Evolutionary conservation across 495 filamentous ascomycete species (phyloP), one percentile per base, ranked within the genome.

Genomic region (Annulohypoxylon bovei): DNA sequence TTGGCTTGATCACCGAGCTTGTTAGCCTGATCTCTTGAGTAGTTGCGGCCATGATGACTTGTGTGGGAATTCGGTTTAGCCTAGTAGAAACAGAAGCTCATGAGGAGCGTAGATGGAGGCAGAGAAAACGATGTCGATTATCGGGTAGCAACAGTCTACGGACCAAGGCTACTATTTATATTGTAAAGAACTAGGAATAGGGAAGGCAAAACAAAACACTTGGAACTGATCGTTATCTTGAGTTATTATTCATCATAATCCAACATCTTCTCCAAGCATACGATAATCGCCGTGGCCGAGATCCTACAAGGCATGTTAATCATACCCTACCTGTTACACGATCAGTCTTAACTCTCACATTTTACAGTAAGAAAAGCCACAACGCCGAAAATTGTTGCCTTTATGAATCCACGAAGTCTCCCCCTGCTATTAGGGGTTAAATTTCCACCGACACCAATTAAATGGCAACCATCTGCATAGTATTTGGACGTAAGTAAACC

Each of bases 1-100:
- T 7, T 7, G 40, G 22, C 42, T 40, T 32, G 37, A 1, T 12
- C 12, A 25, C 37, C 14, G 8, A 11, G 8, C 7, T 11, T 27
- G 20, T 8, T 44, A 1, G 6, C 4, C 25, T 23, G 4, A 42
- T 16, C 6, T 52, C 20, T 25, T 63, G 40, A 5, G 46, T 25
- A 28, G 25, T 18, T 53, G 16, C 25, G 5, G 66, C 33, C 66
- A 63, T 63, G 3, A 14, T 49, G 27, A 28, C 20, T 54, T 27
- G 4, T 20, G 2, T 33, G 12, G 25, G 2, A 4, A 16, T 16
- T 30, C 3, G 6, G 3, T 27, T 1, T 53, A 33, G 3, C 12
- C 16, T 1, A 20, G 16, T 33, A 33, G 14, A 53, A 2, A 20
- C 4, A 20, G 12, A 33, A 53, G 7, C 11, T 23, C 20, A 53